Percentiles rank a stretch among this genome's conserved stretches.
Conservation (phyloP, 805 yeast genomes). For the Candida germanica region DNA sequence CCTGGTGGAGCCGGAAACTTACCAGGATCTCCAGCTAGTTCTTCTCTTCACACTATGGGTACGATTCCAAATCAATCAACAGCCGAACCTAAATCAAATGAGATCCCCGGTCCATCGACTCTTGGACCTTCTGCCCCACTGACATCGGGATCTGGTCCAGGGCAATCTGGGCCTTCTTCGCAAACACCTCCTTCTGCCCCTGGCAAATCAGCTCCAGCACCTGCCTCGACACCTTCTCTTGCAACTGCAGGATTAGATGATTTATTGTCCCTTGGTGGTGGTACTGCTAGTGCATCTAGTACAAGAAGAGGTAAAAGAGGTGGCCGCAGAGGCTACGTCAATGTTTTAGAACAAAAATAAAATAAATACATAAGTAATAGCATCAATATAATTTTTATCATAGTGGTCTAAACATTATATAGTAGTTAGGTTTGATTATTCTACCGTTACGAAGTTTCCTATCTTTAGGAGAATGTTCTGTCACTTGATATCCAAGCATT, state of each 20-base stretch:
- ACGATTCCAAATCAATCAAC: constrained; percentile 4
- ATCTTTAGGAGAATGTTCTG: constrained; percentile 46
- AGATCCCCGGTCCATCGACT: constrained; percentile 6
- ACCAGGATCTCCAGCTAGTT: constrained; percentile 11
- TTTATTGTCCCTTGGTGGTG: constrained; percentile 30
- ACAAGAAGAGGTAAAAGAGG: constrained; percentile 26
- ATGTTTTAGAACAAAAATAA: constrained; percentile 23
- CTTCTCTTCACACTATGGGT: constrained; percentile 6
- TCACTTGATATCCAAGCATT: constrained; percentile 33
- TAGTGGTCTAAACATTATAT: constrained; percentile 14
- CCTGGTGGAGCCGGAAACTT: constrained; percentile 11
- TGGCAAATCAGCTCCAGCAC: constrained; percentile 8
- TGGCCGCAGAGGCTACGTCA: constrained; percentile 33
- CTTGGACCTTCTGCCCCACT: constrained; percentile 3
- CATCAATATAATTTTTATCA: neutral
- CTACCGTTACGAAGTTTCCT: constrained; percentile 38
- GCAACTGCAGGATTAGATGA: constrained; percentile 43
- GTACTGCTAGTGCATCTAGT: constrained; percentile 16
- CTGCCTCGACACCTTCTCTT: constrained; percentile 17
- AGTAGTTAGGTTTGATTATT: constrained; percentile 42
- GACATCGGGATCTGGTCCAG: neutral
- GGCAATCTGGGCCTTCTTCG: constrained; percentile 1
- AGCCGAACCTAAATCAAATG: neutral
- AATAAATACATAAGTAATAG: neutral
- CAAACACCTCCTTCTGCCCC: constrained; percentile 7